Evolutionary conservation across 2,329 filamentous ascomycete species (phyloP).

Genomic region (Aspergillus aculeatinus): DNA sequence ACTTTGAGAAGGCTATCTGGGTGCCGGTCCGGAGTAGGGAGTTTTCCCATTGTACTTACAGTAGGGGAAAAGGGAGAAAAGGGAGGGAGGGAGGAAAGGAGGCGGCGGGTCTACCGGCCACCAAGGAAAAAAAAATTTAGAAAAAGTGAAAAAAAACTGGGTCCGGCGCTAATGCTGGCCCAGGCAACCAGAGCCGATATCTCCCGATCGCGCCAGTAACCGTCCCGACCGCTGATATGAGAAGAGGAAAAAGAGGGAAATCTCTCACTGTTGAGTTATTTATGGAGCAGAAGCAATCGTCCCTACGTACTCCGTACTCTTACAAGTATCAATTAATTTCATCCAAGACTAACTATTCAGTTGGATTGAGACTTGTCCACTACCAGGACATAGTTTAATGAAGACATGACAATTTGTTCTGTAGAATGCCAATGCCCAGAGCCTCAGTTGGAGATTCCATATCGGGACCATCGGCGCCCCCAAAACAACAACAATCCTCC

Average conservation of each 20-base stretch:
- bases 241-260: not conserved
- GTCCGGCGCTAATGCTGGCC: conserved; percentile 25
- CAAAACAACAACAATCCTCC: not conserved
- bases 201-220: conserved; percentile 36
- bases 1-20: not conserved
- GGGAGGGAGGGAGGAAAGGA: not conserved
- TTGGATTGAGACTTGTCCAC: not conserved
- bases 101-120: not conserved
- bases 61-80: conserved; percentile 7
- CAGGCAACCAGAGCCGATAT: conserved; percentile 37
- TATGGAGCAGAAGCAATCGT: not conserved
- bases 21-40: conserved; percentile 8
- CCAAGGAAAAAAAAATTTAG: conserved; percentile 6
- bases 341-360: not conserved
- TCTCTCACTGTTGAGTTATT: conserved; percentile 3
- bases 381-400: not conserved
- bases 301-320: not conserved
- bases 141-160: conserved; percentile 21
- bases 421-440: not conserved
- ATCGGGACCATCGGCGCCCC: not conserved
- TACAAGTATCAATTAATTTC: no score
- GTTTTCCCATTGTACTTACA: conserved; percentile 1
- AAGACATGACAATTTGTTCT: not conserved
- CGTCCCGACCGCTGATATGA: conserved; percentile 15
- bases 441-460: not conserved